These are phyloP conservation scores for Dictyostelium intermedium DNA, from an alignment of 78 protist genomes.

Conservation along the genomic window DNA sequence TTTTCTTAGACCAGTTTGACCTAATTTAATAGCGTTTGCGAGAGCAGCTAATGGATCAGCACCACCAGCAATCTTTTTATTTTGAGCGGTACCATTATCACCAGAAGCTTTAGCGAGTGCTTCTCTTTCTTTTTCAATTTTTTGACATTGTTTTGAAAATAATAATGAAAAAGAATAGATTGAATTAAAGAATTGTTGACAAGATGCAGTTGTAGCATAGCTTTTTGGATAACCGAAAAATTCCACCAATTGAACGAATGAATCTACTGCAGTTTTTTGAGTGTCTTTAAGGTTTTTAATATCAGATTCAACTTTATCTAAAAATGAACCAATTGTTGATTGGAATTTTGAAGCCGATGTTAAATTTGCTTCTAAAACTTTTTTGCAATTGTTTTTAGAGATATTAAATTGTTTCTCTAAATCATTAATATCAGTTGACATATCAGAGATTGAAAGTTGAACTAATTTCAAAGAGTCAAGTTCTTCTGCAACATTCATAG, in stretches of 20 bases:
- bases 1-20: conserved; percentile 36
- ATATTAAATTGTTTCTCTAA: conserved; percentile 23
- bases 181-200: conserved; percentile 66
- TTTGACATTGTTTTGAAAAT: conserved; percentile 29
- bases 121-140: conserved; percentile 64
- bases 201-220: neutral
- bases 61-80: conserved; percentile 74
- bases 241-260: conserved; percentile 7
- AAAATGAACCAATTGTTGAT: neutral
- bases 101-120: neutral
- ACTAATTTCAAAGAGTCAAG: conserved; percentile 38
- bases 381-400: neutral
- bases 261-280: conserved; percentile 16
- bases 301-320: neutral
- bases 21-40: conserved; percentile 72
- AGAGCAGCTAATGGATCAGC: conserved; percentile 69
- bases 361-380: neutral
- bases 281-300: conserved; percentile 19
- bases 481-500: conserved; percentile 20
- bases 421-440: conserved; percentile 53
- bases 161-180: conserved; percentile 18
- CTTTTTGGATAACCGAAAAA: conserved; percentile 58
- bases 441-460: conserved; percentile 46
- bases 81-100: neutral
- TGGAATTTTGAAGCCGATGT: neutral